These are phyloP conservation scores for Emericellopsis atlantica DNA, from an alignment of 2,329 filamentous ascomycete species.

Conservation along the genomic window DNA sequence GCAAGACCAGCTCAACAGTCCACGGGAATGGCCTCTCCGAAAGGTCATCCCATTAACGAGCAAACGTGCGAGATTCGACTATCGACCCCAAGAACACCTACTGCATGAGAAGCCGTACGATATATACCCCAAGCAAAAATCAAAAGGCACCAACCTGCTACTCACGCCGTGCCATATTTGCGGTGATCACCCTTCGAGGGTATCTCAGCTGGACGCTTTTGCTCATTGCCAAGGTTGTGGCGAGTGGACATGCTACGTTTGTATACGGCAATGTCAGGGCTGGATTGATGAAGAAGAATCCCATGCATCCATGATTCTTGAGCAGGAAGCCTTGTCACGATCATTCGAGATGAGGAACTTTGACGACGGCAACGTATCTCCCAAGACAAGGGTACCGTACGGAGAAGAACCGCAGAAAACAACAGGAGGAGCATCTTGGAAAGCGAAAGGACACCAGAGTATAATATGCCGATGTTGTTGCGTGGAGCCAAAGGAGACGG, in stretches of 20 bases:
- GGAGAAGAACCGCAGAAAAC: background rate
- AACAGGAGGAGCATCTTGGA: conserved; percentile 13
- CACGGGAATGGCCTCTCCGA: conserved; percentile 8
- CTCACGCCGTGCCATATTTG: conserved; percentile 55
- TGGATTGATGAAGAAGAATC: conserved; percentile 17
- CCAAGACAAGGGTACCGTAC: background rate
- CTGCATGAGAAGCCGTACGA: background rate
- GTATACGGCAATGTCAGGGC: conserved; percentile 49
- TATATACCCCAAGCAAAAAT: background rate
- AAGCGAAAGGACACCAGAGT: conserved; percentile 29
- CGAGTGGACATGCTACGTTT: conserved; percentile 55
- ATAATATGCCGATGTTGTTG: conserved; percentile 58
- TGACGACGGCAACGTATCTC: conserved; percentile 12
- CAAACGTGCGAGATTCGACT: conserved; percentile 14
- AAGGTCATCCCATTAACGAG: conserved; percentile 15
- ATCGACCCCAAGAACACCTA: conserved; percentile 4
- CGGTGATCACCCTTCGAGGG: conserved; percentile 50
- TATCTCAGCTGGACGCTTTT: conserved; percentile 53
- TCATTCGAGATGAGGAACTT: conserved; percentile 40
- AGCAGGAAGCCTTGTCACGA: conserved; percentile 22
- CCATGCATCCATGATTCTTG: conserved; percentile 9
- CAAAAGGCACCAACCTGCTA: conserved; percentile 6
- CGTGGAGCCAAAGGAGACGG: conserved; percentile 43
- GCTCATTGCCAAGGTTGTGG: conserved; percentile 51
- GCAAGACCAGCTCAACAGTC: conserved; percentile 13